phyloP scores from a whole-genome alignment of 2,329 filamentous ascomycete species.

The Beauveria bassiana region DNA sequence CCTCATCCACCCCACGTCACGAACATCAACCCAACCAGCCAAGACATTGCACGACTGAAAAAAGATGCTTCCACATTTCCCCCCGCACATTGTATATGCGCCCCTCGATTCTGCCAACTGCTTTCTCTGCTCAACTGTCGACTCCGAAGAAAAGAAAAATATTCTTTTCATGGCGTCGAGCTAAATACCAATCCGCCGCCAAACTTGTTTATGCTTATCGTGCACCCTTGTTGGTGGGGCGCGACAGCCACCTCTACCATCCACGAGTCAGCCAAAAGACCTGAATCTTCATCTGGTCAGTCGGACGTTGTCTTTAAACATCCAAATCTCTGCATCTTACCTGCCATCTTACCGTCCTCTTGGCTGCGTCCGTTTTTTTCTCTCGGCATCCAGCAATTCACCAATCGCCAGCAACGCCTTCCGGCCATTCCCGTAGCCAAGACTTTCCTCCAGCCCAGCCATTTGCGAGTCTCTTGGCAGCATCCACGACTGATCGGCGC shows the following conservation, averaged over 20 bases:
- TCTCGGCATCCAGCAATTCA: neutral
- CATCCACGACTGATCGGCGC: neutral
- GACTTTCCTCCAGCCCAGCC: neutral
- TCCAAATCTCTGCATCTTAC: neutral
- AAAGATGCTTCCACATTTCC: too few relatives aligned
- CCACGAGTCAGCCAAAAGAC: neutral
- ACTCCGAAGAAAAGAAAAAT: neutral
- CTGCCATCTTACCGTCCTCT: neutral
- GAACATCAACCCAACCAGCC: too few relatives aligned
- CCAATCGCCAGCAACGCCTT: neutral
- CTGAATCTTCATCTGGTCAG: neutral
- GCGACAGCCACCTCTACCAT: too few relatives aligned
- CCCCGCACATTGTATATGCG: too few relatives aligned
- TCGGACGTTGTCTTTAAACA: too few relatives aligned
- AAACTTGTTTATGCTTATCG: constrained; percentile 3
- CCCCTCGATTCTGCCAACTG: too few relatives aligned
- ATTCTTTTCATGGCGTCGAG: neutral
- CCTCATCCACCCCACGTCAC: too few relatives aligned
- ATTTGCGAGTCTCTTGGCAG: neutral
- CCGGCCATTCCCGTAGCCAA: neutral
- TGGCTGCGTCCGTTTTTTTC: neutral
- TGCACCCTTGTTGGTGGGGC: too few relatives aligned
- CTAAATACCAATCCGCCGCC: neutral
- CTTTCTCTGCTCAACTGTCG: too few relatives aligned
- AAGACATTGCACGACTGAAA: too few relatives aligned